These are phyloP conservation scores for Fusarium humuli DNA, from an alignment of 2,329 filamentous ascomycete species.

Conservation along the genomic window DNA sequence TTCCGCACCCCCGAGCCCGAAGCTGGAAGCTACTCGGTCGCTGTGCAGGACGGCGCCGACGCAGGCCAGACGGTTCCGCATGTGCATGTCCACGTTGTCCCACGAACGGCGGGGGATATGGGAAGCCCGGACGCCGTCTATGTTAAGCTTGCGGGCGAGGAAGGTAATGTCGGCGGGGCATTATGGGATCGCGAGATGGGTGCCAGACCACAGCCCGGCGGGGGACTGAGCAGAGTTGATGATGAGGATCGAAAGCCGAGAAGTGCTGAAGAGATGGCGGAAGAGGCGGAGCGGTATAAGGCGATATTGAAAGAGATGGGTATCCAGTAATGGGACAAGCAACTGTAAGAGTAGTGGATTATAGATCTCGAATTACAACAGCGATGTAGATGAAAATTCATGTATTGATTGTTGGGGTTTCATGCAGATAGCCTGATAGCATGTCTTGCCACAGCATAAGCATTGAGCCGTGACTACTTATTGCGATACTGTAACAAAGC, in stretches of 20 bases:
- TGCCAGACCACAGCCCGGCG: constrained; percentile 61
- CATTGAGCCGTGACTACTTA: neutral
- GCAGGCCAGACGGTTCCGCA: constrained; percentile 95
- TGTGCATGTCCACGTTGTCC: constrained; percentile 93
- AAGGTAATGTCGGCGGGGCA: constrained; percentile 82
- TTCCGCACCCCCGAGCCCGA: constrained; percentile 64
- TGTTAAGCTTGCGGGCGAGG: constrained; percentile 82
- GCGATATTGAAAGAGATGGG: constrained; percentile 60
- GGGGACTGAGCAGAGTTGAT: constrained; percentile 76
- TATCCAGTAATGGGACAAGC: constrained; percentile 32
- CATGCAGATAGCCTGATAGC: neutral
- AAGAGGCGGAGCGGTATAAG: constrained; percentile 78
- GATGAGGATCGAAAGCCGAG: constrained; percentile 76
- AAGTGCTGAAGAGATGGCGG: constrained; percentile 79
- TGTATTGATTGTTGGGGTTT: neutral
- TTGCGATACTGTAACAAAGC: neutral
- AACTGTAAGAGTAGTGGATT: neutral
- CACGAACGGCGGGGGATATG: constrained; percentile 70
- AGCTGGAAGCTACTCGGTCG: constrained; percentile 87
- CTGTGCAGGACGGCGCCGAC: constrained; percentile 90
- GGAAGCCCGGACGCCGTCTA: constrained; percentile 77
- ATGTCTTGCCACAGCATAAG: neutral
- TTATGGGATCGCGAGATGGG: constrained; percentile 65
- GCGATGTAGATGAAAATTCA: neutral
- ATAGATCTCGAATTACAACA: constrained; percentile 1